Evolutionary conservation across 1,139 yeast genomes (phyloP).

Genomic region (Geotrichum phurueaensis): DNA sequence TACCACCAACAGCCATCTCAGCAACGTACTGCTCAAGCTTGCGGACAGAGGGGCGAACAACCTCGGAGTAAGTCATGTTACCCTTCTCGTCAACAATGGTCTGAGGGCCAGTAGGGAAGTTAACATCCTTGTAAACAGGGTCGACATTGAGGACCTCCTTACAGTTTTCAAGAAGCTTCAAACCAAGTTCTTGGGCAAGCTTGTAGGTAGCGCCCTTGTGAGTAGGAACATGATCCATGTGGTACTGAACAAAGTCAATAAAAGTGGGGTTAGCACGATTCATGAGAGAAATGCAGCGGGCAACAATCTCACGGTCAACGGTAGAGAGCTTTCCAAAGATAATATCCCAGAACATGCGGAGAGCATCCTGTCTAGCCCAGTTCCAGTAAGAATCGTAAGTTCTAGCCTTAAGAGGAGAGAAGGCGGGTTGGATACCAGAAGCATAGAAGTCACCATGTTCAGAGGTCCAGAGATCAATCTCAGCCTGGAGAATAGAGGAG

Average conservation of each 20-base stretch:
- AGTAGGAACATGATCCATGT: conserved; percentile 86
- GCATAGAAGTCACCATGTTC: conserved; percentile 97
- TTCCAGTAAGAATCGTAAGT: conserved; percentile 97
- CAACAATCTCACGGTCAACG: conserved; percentile 91
- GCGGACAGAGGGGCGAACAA: conserved; percentile 83
- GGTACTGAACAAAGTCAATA: conserved; percentile 95
- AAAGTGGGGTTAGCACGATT: conserved; percentile 92
- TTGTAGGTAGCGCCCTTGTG: conserved; percentile 83
- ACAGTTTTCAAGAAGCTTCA: conserved; percentile 92
- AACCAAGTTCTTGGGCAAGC: conserved; percentile 84
- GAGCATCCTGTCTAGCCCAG: conserved; percentile 97
- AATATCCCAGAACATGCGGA: conserved; percentile 90
- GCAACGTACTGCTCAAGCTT: conserved; percentile 92
- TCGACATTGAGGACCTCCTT: conserved; percentile 71
- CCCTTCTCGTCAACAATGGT: conserved; percentile 86
- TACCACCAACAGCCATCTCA: conserved; percentile 96
- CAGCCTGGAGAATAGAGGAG: conserved; percentile 72
- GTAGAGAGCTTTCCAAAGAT: conserved; percentile 87
- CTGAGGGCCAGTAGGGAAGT: conserved; percentile 91
- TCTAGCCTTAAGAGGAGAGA: conserved; percentile 90
- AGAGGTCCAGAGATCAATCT: conserved; percentile 85
- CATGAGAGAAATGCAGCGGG: conserved; percentile 96
- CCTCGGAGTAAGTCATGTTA: conserved; percentile 75
- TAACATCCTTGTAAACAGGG: conserved; percentile 93
- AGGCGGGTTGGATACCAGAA: conserved; percentile 81